Evolutionary conservation across 2,329 filamentous ascomycete genomes (phyloP).

Genomic region (Penicillium frequentans): DNA sequence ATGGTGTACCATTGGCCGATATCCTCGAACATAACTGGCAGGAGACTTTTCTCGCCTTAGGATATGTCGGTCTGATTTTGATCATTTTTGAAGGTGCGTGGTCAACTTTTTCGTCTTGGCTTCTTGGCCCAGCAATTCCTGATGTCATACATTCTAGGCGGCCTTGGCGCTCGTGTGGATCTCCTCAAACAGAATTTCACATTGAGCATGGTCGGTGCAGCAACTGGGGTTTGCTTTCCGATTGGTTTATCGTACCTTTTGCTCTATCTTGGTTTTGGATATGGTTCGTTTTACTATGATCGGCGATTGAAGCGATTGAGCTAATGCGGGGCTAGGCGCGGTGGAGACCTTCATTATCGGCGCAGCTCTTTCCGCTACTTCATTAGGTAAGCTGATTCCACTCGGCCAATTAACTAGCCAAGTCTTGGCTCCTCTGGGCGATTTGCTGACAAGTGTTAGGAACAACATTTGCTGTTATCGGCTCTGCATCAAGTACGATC

Average conservation of each 20-base stretch:
- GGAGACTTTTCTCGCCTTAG: conserved; percentile 47
- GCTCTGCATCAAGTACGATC: conserved; percentile 32
- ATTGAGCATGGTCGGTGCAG: conserved; percentile 43
- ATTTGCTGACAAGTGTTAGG: conserved; percentile 11
- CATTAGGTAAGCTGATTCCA: conserved; percentile 20
- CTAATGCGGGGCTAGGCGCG: conserved; percentile 20
- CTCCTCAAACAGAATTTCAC: conserved; percentile 48
- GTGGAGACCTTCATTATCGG: conserved; percentile 36
- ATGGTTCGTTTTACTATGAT: conserved; percentile 25
- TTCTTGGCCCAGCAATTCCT: neutral
- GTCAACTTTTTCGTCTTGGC: neutral
- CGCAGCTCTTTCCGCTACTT: conserved; percentile 31
- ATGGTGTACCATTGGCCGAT: conserved; percentile 47
- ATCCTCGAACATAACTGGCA: conserved; percentile 47
- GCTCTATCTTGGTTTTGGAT: conserved; percentile 46
- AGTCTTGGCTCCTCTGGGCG: neutral
- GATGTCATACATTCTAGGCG: conserved; percentile 32
- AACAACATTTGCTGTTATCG: conserved; percentile 33
- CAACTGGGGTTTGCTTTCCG: conserved; percentile 48
- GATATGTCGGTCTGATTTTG: conserved; percentile 51
- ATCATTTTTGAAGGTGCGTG: conserved; percentile 49
- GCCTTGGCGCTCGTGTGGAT: conserved; percentile 48
- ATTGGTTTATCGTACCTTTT: conserved; percentile 48
- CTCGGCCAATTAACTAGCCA: neutral
- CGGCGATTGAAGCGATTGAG: neutral